Conservation (phyloP, 2,329 filamentous ascomycete genomes). For the Laburnicola sp. region DNA sequence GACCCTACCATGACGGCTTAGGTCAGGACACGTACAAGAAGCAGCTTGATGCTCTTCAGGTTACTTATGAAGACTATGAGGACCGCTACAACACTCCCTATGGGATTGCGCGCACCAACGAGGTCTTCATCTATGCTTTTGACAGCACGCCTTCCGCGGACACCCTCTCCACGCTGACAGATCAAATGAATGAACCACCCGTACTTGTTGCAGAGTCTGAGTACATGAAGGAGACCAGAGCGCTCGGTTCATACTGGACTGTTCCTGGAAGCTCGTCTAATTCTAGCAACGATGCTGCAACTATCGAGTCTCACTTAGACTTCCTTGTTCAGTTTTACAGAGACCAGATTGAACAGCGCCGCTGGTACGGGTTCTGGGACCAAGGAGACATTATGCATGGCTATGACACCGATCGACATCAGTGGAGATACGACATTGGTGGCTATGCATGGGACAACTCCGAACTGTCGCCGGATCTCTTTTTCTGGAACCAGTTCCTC, state of each 20-base stretch:
- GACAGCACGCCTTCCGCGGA: constrained; percentile 56
- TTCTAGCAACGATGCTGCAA: constrained; percentile 38
- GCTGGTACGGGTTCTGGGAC: constrained; percentile 67
- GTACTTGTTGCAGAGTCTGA: constrained; percentile 54
- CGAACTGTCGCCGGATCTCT: constrained; percentile 64
- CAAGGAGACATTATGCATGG: constrained; percentile 66
- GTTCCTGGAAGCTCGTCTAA: constrained; percentile 37
- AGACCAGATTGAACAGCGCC: constrained; percentile 58
- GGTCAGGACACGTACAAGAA: constrained; percentile 60
- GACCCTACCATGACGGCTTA: constrained; percentile 62
- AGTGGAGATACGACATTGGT: constrained; percentile 66
- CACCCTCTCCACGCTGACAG: constrained; percentile 50
- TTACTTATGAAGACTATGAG: constrained; percentile 68
- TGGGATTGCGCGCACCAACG: constrained; percentile 62
- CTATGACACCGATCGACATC: constrained; percentile 62
- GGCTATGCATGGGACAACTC: constrained; percentile 69
- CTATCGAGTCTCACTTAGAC: constrained; percentile 58
- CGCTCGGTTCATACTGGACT: constrained; percentile 60
- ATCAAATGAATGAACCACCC: constrained; percentile 57
- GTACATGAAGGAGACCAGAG: constrained; percentile 57
- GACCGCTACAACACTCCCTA: constrained; percentile 58
- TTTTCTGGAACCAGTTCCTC: constrained; percentile 66
- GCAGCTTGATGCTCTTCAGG: constrained; percentile 62
- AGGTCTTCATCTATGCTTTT: constrained; percentile 59
- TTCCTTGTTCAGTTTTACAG: constrained; percentile 62